A percentile compares a stretch with the other conserved stretches of the same genome.
These are phyloP conservation scores for Aspergillus intermedius DNA, from an alignment of 2,329 filamentous ascomycete genomes.

Conservation along the genomic window DNA sequence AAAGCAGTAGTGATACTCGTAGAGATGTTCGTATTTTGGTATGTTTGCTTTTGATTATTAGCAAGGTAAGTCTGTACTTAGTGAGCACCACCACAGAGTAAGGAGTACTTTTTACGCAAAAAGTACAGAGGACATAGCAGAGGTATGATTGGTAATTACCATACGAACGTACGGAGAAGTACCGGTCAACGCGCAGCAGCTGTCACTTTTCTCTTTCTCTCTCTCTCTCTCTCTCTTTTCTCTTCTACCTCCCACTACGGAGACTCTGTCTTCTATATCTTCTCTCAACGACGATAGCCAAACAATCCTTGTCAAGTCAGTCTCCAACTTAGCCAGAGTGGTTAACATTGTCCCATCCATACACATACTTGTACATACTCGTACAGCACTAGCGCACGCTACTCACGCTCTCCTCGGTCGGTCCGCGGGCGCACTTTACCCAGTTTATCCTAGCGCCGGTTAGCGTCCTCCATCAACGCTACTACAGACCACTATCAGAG, in stretches of 20 bases:
- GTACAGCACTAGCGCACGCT: not conserved
- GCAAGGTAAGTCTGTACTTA: too few relatives aligned
- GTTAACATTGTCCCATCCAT: not conserved
- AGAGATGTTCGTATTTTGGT: too few relatives aligned
- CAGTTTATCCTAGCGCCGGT: not conserved
- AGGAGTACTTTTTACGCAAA: too few relatives aligned
- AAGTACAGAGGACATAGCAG: too few relatives aligned
- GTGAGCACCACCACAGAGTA: too few relatives aligned
- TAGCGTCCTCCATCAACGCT: too few relatives aligned
- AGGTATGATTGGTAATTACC: not conserved
- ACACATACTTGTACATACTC: not conserved
- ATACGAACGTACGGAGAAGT: not conserved
- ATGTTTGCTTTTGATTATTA: too few relatives aligned
- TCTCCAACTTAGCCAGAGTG: not conserved
- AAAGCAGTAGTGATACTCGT: too few relatives aligned
- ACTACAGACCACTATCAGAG: too few relatives aligned
- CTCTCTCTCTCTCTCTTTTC: conserved; percentile 4
- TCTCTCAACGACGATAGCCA: conserved; percentile 1
- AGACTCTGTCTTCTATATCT: not conserved
- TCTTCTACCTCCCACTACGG: not conserved
- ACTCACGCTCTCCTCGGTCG: not conserved
- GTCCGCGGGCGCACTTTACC: not conserved
- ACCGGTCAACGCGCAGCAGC: not conserved
- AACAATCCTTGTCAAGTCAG: not conserved
- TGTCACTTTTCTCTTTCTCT: conserved; percentile 1